phyloP scores from a whole-genome alignment of 805 yeast species.

The Lachancea thermotolerans region DNA sequence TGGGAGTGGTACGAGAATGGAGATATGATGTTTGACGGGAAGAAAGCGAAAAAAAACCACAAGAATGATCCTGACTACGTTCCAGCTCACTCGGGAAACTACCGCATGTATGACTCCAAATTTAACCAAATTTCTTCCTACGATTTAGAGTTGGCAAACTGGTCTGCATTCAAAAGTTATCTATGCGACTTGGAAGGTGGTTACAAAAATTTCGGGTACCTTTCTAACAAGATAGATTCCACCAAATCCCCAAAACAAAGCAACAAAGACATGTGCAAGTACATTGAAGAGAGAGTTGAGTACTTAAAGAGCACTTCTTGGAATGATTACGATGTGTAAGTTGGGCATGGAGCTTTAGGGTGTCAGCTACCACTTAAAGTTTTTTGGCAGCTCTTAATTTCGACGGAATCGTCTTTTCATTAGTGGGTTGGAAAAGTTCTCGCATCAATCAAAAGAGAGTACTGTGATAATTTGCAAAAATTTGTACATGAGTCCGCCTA shows the following conservation, averaged over 20 bases:
- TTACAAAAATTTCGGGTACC: constrained; percentile 17
- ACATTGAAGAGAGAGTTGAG: constrained; percentile 18
- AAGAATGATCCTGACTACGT: constrained; percentile 1
- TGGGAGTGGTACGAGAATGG: constrained; percentile 15
- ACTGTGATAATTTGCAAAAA: too few species aligned
- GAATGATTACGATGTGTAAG: constrained; percentile 2
- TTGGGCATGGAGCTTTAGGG: too few species aligned
- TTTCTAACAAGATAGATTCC: constrained; percentile 11
- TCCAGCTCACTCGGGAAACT: constrained; percentile 11
- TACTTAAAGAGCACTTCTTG: constrained; percentile 14
- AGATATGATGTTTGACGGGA: constrained; percentile 20
- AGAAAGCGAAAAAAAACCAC: constrained; percentile 9
- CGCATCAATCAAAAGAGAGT: too few species aligned
- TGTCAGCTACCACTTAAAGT: too few species aligned
- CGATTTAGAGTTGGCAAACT: constrained; percentile 25
- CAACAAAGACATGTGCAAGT: constrained; percentile 21
- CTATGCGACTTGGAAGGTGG: constrained; percentile 15
- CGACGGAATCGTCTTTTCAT: too few species aligned
- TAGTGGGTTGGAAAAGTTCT: too few species aligned
- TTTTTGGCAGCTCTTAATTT: too few species aligned
- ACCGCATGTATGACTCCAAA: constrained; percentile 16
- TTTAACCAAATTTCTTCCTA: constrained; percentile 15
- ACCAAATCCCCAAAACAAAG: constrained; percentile 11
- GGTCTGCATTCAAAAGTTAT: constrained; percentile 16
- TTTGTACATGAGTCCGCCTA: too few species aligned